These are phyloP conservation scores for Harrya chromipes DNA, from an alignment of 768 basidiomycete species.

Conservation along the genomic window DNA sequence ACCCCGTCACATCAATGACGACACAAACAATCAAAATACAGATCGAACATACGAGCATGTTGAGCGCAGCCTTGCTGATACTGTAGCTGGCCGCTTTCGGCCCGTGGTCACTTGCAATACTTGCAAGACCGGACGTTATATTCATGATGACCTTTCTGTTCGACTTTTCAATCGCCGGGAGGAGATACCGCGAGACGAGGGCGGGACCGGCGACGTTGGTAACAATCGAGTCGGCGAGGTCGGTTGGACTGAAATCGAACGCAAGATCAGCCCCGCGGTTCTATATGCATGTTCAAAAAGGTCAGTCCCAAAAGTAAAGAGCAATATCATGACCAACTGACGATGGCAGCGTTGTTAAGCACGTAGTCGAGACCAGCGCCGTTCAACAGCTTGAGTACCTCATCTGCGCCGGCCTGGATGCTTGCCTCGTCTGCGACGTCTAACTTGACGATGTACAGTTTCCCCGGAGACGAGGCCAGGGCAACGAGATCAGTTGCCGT, in stretches of 20 bases:
- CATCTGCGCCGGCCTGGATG: constrained; percentile 24
- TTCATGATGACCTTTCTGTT: constrained; percentile 35
- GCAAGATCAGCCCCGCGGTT: constrained; percentile 21
- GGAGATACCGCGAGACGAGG: constrained; percentile 30
- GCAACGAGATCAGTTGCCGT: constrained; percentile 16
- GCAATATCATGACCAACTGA: constrained; percentile 16
- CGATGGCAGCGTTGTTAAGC: constrained; percentile 39
- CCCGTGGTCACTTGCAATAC: constrained; percentile 21
- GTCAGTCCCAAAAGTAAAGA: not conserved
- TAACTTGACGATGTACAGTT: constrained; percentile 34
- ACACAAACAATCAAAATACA: not conserved
- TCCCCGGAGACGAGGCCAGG: constrained; percentile 20
- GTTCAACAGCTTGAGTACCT: constrained; percentile 23
- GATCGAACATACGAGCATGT: constrained; percentile 12
- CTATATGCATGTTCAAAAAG: too few relatives aligned
- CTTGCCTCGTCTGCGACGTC: constrained; percentile 28
- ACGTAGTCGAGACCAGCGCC: constrained; percentile 38
- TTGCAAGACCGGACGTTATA: constrained; percentile 32
- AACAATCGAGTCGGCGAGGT: constrained; percentile 19
- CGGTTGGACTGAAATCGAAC: constrained; percentile 21
- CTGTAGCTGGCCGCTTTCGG: constrained; percentile 2
- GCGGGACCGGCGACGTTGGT: constrained; percentile 35
- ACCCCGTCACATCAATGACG: too few relatives aligned
- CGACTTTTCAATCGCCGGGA: constrained; percentile 34
- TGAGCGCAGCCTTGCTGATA: constrained; percentile 12